Evolutionary conservation across 202 grass and related monocot genomes (phyloP), one percentile per base, ranked within the genome.

Genomic region (Setaria viridis): DNA sequence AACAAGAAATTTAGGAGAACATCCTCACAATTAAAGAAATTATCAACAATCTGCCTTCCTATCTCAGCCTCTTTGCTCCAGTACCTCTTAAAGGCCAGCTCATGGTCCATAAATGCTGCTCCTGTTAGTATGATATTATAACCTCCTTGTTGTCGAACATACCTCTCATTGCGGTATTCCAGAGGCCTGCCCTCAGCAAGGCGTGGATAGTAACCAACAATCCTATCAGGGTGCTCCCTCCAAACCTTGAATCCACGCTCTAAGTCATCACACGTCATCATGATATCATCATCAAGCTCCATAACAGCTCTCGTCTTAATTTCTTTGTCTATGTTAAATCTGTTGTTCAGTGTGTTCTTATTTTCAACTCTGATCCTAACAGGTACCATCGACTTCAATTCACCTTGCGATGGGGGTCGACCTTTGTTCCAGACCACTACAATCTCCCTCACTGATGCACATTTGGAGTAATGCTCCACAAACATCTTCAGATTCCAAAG

Each of bases 271-370:
- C 97, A 99, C 74, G 90, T 55, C 93, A 99, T 95, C 84, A 94
- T 96, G 82, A 99, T 99, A 81, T 99, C 97, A 90, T 99, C 97
- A 88, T 99, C 97, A 32, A 99, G 92, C 79, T 96, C 93, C 67
- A 99, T 86, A 85, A 99, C 90, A 80, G 88, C 93, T 64, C 72
- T 77, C 45, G 92, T 99, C 73, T 85, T 93, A 92, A 99, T 96
- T 73, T 90, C 78, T 50, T 42, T 71, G 57, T 99, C 96, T 81
- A 92, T 80, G 45, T 96, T 96, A 73, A 99, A 99, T 88, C 97
- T 94, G 83, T 96, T 99, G 60, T 96, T 99, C 80, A 99, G 84
- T 67, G 90, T 88, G 65, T 96, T 99, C 59, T 56, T 82, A 50
- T 89, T 78, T 88, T 96, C 96, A 76, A 94, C 87, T 90, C 93